Conservation (phyloP, 2,329 filamentous ascomycete genomes). For the Alternaria consortialis region DNA sequence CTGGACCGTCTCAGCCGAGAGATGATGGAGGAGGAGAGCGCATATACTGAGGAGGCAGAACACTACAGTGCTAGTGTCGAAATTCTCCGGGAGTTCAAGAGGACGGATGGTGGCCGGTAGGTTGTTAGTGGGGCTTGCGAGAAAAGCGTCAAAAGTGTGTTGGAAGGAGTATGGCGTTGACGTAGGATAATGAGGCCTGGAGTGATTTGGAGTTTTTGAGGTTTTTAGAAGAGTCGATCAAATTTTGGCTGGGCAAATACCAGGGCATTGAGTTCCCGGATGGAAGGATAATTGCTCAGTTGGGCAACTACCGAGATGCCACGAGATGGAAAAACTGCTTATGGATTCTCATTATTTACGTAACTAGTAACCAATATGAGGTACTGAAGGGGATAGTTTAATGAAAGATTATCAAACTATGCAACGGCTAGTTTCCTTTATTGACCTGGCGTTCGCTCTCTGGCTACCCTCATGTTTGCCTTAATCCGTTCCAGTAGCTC, state of each 20-base stretch:
- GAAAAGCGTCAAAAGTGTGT: neutral
- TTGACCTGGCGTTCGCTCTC: slow-evolving; percentile 22
- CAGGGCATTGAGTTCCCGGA: neutral
- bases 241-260: neutral
- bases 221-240: accelerated
- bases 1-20: slow-evolving; percentile 28
- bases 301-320: slow-evolving; percentile 3
- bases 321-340: neutral
- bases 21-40: slow-evolving; percentile 27
- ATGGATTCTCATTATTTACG: neutral
- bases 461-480: slow-evolving; percentile 67
- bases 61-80: slow-evolving; percentile 22
- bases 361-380: neutral
- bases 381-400: neutral
- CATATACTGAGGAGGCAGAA: slow-evolving; percentile 26
- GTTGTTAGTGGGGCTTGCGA: neutral
- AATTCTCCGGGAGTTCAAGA: slow-evolving; percentile 31
- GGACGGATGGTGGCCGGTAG: slow-evolving; percentile 8
- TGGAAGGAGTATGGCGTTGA: neutral
- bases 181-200: slow-evolving; percentile 5
- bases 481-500: slow-evolving; percentile 74
- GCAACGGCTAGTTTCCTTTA: neutral
- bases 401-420: neutral
- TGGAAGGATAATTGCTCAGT: neutral
- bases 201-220: slow-evolving; percentile 4